Conservation (phyloP, 345 rosid species). For the Raphanus sativus region DNA sequence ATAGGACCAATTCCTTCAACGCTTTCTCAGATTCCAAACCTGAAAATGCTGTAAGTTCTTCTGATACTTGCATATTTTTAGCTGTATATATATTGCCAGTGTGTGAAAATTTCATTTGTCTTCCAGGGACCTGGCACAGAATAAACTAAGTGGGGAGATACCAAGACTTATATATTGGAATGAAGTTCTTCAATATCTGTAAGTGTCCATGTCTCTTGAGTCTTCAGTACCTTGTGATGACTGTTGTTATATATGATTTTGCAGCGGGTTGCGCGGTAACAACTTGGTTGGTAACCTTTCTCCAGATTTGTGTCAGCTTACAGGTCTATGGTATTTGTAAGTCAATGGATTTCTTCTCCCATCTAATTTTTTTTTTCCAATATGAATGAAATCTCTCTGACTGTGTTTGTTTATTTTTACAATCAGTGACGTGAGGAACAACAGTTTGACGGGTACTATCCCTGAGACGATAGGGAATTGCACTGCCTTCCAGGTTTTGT, state of each 20-base stretch:
- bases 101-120: neutral
- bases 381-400: neutral
- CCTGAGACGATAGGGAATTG: conserved; percentile 93
- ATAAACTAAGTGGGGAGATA: conserved; percentile 86
- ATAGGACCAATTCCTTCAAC: conserved; percentile 91
- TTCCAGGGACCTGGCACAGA: conserved; percentile 87
- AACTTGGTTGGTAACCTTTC: conserved; percentile 85
- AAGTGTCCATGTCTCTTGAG: conserved; percentile 35
- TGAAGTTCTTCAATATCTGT: conserved; percentile 98
- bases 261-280: conserved; percentile 90
- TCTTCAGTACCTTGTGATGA: neutral
- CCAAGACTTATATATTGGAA: conserved; percentile 99
- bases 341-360: conserved; percentile 37
- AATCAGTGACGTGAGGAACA: conserved; percentile 85
- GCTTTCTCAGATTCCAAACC: conserved; percentile 89
- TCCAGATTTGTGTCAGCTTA: conserved; percentile 89
- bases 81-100: neutral
- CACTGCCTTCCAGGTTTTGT: conserved; percentile 98
- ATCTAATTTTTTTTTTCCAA: neutral
- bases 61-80: neutral
- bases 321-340: conserved; percentile 98
- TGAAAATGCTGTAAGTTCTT: conserved; percentile 73
- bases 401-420: conserved; percentile 4
- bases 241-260: conserved; percentile 8
- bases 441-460: conserved; percentile 90